phyloP scores from a whole-genome alignment of 1,284 basidiomycete species.

The Porphyrellus sp. region DNA sequence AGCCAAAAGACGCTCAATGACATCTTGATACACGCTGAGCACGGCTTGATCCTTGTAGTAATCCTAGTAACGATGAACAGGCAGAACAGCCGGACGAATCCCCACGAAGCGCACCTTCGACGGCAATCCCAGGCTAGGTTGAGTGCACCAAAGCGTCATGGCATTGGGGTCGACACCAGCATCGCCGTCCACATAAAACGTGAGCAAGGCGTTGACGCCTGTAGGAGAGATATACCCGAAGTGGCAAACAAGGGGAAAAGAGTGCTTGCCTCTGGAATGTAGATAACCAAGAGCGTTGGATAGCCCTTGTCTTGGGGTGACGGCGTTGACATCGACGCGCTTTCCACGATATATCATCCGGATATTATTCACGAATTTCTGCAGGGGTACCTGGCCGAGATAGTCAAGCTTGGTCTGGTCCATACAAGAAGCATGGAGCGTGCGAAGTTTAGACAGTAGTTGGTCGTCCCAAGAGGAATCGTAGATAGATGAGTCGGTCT shows the following conservation, averaged over 20 bases:
- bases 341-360: slow-evolving; percentile 56
- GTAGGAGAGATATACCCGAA: slow-evolving; percentile 5
- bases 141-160: slow-evolving; percentile 85
- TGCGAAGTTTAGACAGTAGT: slow-evolving; percentile 77
- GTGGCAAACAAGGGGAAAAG: not conserved
- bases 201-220: slow-evolving; percentile 80
- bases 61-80: slow-evolving; percentile 49
- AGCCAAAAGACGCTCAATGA: slow-evolving; percentile 67
- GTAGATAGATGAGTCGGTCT: slow-evolving; percentile 34
- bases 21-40: slow-evolving; percentile 66
- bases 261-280: slow-evolving; percentile 71
- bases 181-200: slow-evolving; percentile 83
- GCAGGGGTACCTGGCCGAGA: slow-evolving; percentile 60
- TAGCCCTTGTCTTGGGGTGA: slow-evolving; percentile 45
- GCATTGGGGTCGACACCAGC: slow-evolving; percentile 84
- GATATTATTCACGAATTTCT: slow-evolving; percentile 56
- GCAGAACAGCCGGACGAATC: not conserved
- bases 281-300: slow-evolving; percentile 85
- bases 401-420: slow-evolving; percentile 66
- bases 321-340: slow-evolving; percentile 38
- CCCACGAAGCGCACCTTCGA: slow-evolving; percentile 58
- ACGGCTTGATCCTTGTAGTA: slow-evolving; percentile 85
- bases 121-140: slow-evolving; percentile 82
- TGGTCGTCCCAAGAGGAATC: slow-evolving; percentile 53
- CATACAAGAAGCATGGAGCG: slow-evolving; percentile 82